Conservation (phyloP, 2,329 filamentous ascomycete species). For the Ceratocystis cacaofunesta region DNA sequence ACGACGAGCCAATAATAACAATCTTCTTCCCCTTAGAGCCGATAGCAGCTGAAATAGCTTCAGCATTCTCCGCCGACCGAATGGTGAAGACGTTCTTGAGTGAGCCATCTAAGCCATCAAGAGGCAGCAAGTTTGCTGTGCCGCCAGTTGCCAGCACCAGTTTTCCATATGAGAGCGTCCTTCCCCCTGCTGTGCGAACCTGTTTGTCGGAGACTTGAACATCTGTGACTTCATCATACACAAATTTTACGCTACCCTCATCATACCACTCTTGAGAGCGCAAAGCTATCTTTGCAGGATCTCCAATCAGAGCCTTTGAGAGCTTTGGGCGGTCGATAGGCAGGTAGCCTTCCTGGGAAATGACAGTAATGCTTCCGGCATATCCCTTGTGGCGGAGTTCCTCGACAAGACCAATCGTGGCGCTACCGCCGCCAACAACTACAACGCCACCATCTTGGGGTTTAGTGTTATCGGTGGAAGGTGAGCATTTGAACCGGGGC, state of each 20-base stretch:
- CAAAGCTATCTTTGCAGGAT: constrained; percentile 63
- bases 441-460: constrained; percentile 51
- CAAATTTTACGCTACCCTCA: constrained; percentile 39
- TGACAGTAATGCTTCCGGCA: constrained; percentile 63
- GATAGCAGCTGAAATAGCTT: constrained; percentile 64
- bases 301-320: constrained; percentile 79
- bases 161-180: constrained; percentile 65
- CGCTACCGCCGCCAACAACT: constrained; percentile 80
- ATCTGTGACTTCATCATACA: constrained; percentile 49
- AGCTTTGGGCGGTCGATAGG: constrained; percentile 92
- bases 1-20: constrained; percentile 80
- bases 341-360: constrained; percentile 69
- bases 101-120: constrained; percentile 66
- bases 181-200: constrained; percentile 60
- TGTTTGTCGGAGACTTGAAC: constrained; percentile 64
- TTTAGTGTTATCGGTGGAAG: constrained; percentile 27
- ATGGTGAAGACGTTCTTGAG: constrained; percentile 78
- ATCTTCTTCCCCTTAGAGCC: constrained; percentile 81
- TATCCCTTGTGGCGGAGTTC: constrained; percentile 70
- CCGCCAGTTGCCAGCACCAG: constrained; percentile 84
- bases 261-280: constrained; percentile 67
- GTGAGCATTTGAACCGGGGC: constrained; percentile 27
- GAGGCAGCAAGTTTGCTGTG: constrained; percentile 55
- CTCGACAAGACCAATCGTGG: constrained; percentile 67
- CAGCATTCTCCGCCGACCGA: constrained; percentile 59